These are phyloP conservation scores for Cyathus striatus DNA, from an alignment of 768 basidiomycete genomes.

Conservation along the genomic window DNA sequence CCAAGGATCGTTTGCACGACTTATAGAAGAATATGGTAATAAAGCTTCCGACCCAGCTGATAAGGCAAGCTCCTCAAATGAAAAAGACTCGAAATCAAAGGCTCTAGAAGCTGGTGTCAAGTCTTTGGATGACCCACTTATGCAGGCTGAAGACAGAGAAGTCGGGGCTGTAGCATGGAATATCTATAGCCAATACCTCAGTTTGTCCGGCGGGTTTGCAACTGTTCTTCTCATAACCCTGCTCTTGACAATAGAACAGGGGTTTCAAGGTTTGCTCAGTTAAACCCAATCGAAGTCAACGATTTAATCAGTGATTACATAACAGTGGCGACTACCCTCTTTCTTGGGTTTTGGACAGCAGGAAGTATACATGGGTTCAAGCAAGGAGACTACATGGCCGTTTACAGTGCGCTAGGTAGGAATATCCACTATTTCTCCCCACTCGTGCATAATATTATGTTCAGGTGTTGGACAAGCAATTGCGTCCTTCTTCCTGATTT, in stretches of 20 bases:
- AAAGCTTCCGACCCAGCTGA: slow-evolving; percentile 26
- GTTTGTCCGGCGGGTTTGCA: slow-evolving; percentile 39
- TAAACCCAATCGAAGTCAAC: no score
- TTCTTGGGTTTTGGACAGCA: slow-evolving; percentile 71
- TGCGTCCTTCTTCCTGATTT: slow-evolving; percentile 43
- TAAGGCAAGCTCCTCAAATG: slow-evolving; percentile 9
- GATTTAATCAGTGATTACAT: no score
- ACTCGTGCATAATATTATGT: neutral
- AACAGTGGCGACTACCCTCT: slow-evolving; percentile 58
- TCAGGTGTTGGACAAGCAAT: slow-evolving; percentile 45
- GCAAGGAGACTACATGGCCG: slow-evolving; percentile 65
- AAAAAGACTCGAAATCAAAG: neutral
- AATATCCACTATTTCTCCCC: neutral
- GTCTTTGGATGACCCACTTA: slow-evolving; percentile 24
- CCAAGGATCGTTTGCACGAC: slow-evolving; percentile 37
- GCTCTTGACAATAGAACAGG: slow-evolving; percentile 43
- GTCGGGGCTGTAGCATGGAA: slow-evolving; percentile 46
- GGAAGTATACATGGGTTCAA: slow-evolving; percentile 46
- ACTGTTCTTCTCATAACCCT: slow-evolving; percentile 42
- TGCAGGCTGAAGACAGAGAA: slow-evolving; percentile 54
- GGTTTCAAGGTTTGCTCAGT: slow-evolving; percentile 35
- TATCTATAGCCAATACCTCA: slow-evolving; percentile 44
- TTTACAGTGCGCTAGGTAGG: slow-evolving; percentile 42
- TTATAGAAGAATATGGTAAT: slow-evolving; percentile 55
- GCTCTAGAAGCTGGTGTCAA: slow-evolving; percentile 4